phyloP scores from a whole-genome alignment of 2,329 filamentous ascomycete genomes.

The Uncinocarpus reesii region DNA sequence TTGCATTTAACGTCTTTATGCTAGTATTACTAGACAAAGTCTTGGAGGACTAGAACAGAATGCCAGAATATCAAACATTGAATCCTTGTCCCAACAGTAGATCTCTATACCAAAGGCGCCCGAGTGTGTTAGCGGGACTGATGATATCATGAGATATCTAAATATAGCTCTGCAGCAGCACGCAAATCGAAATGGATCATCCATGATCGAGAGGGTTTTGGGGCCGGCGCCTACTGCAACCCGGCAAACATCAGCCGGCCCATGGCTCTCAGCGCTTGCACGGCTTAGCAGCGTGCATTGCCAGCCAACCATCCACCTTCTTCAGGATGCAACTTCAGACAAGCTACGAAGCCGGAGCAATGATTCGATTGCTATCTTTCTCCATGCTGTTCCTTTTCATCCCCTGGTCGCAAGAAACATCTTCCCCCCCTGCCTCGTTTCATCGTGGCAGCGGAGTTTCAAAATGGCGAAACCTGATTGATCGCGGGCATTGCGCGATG shows the following conservation, averaged over 20 bases:
- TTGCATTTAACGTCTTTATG: not conserved
- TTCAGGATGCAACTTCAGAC: not conserved
- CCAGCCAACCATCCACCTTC: conserved; percentile 5
- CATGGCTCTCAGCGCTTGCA: conserved; percentile 1
- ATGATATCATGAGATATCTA: too few species aligned
- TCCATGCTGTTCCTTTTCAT: not conserved
- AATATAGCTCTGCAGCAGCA: too few species aligned
- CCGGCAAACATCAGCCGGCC: not conserved
- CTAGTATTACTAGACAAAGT: not conserved
- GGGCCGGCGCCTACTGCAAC: conserved; percentile 7
- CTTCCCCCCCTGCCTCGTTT: conserved; percentile 1
- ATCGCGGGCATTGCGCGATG: not conserved
- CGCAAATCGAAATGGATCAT: too few species aligned
- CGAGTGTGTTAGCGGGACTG: too few species aligned
- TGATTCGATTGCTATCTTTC: not conserved
- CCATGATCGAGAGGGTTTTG: too few species aligned
- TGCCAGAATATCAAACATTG: not conserved
- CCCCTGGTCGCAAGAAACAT: not conserved
- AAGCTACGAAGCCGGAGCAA: too few species aligned
- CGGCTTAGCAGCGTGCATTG: not conserved
- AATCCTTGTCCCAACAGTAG: not conserved
- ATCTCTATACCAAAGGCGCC: too few species aligned
- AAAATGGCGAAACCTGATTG: not conserved
- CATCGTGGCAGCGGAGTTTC: not conserved
- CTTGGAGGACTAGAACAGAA: not conserved